Conservation (phyloP, 148 eudicot species). For the Silene conica region DNA sequence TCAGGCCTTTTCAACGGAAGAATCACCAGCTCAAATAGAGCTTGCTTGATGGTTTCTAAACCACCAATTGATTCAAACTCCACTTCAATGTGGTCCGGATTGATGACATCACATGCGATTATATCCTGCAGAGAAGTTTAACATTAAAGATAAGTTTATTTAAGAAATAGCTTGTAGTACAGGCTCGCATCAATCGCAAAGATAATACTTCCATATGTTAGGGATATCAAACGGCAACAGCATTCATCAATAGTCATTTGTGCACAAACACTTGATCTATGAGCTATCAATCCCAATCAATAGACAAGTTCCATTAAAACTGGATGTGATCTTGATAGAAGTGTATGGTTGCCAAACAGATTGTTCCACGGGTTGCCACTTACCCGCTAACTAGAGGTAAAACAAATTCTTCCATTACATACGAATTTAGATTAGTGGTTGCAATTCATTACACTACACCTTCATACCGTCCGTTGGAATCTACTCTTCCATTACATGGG, state of each 20-base stretch:
- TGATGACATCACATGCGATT: conserved; percentile 90
- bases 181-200: not conserved
- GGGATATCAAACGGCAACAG: not conserved
- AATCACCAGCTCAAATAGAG: conserved; percentile 76
- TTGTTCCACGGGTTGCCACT: too few species aligned
- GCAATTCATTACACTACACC: not conserved
- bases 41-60: conserved; percentile 71
- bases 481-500: too few species aligned
- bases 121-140: conserved; percentile 52
- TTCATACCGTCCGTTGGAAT: too few species aligned
- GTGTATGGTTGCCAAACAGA: too few species aligned
- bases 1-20: conserved; percentile 89
- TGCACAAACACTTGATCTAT: too few species aligned
- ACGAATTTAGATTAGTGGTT: not conserved
- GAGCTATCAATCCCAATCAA: too few species aligned
- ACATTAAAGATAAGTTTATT: not conserved
- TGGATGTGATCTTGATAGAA: too few species aligned
- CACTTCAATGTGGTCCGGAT: conserved; percentile 85
- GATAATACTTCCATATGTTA: not conserved
- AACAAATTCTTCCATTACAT: too few species aligned
- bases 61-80: conserved; percentile 83
- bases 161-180: not conserved
- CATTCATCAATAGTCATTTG: not conserved
- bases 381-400: too few species aligned
- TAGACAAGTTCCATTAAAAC: too few species aligned